Conservation (phyloP, 306 rosid species). For the Ochetophila trinervis region DNA sequence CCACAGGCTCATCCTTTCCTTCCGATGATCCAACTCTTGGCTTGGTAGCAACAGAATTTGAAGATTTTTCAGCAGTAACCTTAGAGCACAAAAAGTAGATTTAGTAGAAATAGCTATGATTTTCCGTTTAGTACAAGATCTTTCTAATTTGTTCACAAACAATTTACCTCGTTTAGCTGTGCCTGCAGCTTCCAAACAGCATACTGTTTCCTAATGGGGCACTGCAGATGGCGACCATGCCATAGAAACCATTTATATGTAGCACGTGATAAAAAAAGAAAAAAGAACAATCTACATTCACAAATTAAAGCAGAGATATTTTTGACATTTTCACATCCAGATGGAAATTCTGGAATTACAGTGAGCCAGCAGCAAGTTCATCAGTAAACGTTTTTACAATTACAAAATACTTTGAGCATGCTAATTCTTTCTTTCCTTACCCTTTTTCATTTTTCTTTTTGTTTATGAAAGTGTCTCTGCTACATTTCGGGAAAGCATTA, state of each 20-base stretch:
- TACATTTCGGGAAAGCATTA: background rate
- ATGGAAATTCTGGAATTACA: too few relatives aligned
- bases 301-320: slow-evolving; percentile 9
- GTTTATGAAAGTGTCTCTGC: background rate
- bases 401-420: background rate
- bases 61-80: slow-evolving; percentile 48
- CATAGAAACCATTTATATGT: slow-evolving; percentile 1
- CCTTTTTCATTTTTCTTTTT: background rate
- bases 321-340: too few relatives aligned
- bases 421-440: background rate
- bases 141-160: background rate
- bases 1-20: slow-evolving; percentile 38
- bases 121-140: background rate
- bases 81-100: slow-evolving; percentile 21
- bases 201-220: slow-evolving; percentile 40
- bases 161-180: slow-evolving; percentile 34
- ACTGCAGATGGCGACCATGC: slow-evolving; percentile 41
- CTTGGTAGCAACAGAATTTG: slow-evolving; percentile 55
- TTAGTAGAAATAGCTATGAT: slow-evolving; percentile 5
- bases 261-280: background rate
- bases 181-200: slow-evolving; percentile 47
- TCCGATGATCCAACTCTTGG: slow-evolving; percentile 32
- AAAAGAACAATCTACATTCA: background rate
- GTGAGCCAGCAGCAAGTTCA: slow-evolving; percentile 3
- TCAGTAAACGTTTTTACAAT: background rate